Percentiles rank a stretch among this genome's conserved stretches.
These are phyloP conservation scores for Taphrina flavorubra DNA, from an alignment of 1,139 yeast genomes.

Conservation along the genomic window DNA sequence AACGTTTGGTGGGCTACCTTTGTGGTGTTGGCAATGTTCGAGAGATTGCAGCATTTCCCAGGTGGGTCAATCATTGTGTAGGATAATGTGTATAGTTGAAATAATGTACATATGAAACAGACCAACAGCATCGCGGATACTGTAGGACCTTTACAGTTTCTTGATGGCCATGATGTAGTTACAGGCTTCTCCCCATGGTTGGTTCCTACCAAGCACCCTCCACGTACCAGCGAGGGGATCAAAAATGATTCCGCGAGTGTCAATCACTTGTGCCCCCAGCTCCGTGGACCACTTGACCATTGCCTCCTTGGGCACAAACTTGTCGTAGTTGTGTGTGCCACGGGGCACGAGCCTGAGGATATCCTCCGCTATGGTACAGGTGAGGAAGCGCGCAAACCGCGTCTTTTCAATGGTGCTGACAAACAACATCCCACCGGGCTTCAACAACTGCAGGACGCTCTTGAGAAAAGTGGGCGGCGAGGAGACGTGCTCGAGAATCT, in stretches of 20 bases:
- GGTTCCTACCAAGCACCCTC: conserved; percentile 27
- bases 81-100: not conserved
- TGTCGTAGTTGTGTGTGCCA: conserved; percentile 87
- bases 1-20: conserved; percentile 75
- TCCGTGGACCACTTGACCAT: conserved; percentile 65
- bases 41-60: conserved; percentile 86
- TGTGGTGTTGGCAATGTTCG: conserved; percentile 75
- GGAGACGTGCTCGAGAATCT: conserved; percentile 91
- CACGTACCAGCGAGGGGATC: conserved; percentile 40
- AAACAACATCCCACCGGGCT: conserved; percentile 83
- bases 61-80: conserved; percentile 58
- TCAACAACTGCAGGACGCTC: conserved; percentile 69
- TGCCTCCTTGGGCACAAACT: conserved; percentile 81
- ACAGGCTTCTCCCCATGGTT: conserved; percentile 41
- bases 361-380: conserved; percentile 88
- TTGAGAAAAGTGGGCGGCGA: conserved; percentile 74
- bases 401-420: conserved; percentile 92
- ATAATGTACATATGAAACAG: not conserved
- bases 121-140: not conserved
- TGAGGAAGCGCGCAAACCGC: conserved; percentile 86
- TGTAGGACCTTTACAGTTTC: not conserved
- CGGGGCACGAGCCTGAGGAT: conserved; percentile 79
- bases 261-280: conserved; percentile 50
- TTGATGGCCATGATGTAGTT: conserved; percentile 33
- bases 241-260: conserved; percentile 42